A percentile compares a stretch with the other conserved stretches of the same genome.
phyloP scores from a whole-genome alignment of 352 stramenopile genomes.

The Pythium coloratum region DNA sequence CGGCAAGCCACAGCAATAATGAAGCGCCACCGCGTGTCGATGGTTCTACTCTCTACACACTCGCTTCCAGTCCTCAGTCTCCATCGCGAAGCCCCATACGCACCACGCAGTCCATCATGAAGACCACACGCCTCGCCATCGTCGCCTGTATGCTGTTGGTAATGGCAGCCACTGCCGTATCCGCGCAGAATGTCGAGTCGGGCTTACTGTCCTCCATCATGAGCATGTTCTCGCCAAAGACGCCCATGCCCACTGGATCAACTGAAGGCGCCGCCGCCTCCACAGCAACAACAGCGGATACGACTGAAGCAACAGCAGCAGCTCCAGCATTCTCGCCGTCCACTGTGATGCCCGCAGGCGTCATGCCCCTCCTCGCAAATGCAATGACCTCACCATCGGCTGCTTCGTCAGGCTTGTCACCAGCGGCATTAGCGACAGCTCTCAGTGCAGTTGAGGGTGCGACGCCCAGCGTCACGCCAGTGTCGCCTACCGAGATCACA shows the following conservation, averaged over 20 bases:
- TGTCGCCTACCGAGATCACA: neutral
- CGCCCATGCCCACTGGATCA: neutral
- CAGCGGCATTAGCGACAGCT: neutral
- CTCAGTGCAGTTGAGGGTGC: neutral
- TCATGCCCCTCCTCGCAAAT: neutral
- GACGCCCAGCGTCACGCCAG: slow-evolving; percentile 12
- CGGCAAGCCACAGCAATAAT: neutral
- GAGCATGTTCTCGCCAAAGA: neutral
- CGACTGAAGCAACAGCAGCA: neutral
- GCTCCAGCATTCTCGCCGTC: neutral
- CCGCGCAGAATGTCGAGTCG: neutral
- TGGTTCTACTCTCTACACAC: neutral
- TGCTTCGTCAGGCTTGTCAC: neutral
- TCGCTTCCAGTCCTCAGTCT: neutral
- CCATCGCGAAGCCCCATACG: neutral
- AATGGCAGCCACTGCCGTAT: neutral
- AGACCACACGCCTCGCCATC: neutral
- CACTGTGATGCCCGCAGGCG: neutral
- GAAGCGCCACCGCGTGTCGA: neutral
- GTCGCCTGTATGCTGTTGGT: neutral
- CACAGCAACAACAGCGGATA: neutral
- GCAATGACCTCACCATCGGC: neutral
- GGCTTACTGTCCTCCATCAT: neutral
- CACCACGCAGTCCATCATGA: neutral
- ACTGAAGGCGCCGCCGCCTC: neutral